These are phyloP conservation scores for Eucalyptus guilfoylei DNA, from an alignment of 345 rosid genomes.

Conservation along the genomic window DNA sequence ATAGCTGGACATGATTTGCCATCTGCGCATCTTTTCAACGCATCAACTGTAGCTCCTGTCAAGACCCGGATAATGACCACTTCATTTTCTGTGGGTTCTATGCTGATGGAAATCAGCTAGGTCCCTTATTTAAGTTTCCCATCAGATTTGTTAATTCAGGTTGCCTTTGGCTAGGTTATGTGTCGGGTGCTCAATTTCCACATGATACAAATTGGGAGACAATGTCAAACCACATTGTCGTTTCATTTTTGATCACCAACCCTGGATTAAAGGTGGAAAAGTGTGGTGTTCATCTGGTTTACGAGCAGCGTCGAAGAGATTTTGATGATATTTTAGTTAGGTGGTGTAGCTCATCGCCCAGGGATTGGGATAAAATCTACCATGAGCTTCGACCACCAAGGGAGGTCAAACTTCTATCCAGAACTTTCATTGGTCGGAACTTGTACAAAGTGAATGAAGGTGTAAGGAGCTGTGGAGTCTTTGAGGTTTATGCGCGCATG, in stretches of 20 bases:
- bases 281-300: background rate
- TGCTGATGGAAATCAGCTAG: background rate
- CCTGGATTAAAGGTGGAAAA: background rate
- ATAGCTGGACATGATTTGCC: background rate
- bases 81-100: background rate
- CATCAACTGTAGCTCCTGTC: background rate
- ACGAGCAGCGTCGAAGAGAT: rapidly evolving
- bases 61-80: background rate
- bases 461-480: background rate
- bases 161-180: background rate
- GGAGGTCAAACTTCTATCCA: too few species aligned
- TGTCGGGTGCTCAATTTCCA: background rate
- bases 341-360: background rate
- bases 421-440: rapidly evolving
- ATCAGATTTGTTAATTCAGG: too few species aligned
- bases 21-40: background rate
- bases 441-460: background rate
- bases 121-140: background rate
- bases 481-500: too few species aligned
- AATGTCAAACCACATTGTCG: background rate
- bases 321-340: background rate
- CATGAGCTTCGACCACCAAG: background rate
- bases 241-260: background rate
- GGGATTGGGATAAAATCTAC: background rate
- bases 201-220: background rate